Evolutionary conservation across 2,329 filamentous ascomycete genomes (phyloP).

Genomic region (Tetracladium maxilliforme): DNA sequence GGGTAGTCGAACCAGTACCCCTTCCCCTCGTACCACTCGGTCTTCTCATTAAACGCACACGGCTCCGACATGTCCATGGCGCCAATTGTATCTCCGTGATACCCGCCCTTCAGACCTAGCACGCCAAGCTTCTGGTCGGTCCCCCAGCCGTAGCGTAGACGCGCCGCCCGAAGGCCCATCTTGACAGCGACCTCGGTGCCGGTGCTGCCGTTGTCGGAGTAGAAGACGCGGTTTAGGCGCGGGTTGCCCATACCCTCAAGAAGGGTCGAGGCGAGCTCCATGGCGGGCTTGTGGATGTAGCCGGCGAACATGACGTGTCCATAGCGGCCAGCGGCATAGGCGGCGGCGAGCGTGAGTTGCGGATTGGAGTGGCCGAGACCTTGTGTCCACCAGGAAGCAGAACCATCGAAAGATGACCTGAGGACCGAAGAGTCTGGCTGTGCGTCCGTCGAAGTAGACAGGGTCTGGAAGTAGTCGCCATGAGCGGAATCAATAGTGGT

Average conservation of each 20-base stretch:
- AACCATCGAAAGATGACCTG: constrained; percentile 66
- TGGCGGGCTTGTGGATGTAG: constrained; percentile 63
- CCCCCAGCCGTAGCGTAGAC: constrained; percentile 51
- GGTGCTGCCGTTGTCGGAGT: constrained; percentile 72
- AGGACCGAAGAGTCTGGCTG: too few relatives aligned
- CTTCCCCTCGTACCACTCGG: constrained; percentile 72
- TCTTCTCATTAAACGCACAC: constrained; percentile 63
- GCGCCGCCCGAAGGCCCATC: constrained; percentile 63
- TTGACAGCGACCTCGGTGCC: constrained; percentile 75
- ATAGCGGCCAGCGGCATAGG: constrained; percentile 70
- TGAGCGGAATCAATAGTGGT: constrained; percentile 67
- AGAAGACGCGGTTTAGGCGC: constrained; percentile 59
- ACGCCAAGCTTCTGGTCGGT: constrained; percentile 45
- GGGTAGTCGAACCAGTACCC: constrained; percentile 77
- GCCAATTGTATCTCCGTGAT: constrained; percentile 79
- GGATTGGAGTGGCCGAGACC: constrained; percentile 71
- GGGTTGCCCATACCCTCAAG: constrained; percentile 45
- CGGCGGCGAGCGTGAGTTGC: constrained; percentile 55
- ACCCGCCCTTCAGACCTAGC: constrained; percentile 64
- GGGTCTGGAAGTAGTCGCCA: constrained; percentile 63
- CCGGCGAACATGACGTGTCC: constrained; percentile 82
- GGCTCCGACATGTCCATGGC: constrained; percentile 79
- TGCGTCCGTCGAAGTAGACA: too few relatives aligned
- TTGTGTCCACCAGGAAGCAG: constrained; percentile 86
- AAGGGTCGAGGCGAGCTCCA: constrained; percentile 52